These are phyloP conservation scores for Candida odintsovae DNA, from an alignment of 805 yeast species.

Conservation along the genomic window DNA sequence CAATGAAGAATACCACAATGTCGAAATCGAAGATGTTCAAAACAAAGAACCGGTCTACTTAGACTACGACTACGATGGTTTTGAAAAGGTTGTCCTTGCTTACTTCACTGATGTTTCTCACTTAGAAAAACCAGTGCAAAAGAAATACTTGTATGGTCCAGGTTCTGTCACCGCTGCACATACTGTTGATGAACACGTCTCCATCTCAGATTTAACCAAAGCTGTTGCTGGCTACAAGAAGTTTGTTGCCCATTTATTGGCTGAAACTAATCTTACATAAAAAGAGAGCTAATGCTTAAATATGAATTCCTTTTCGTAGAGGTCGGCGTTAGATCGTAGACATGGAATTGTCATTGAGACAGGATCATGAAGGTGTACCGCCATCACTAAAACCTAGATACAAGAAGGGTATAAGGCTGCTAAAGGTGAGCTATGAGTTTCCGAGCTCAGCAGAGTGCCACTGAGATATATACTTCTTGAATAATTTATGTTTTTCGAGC, in stretches of 20 bases:
- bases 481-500: too few relatives aligned
- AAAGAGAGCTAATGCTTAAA: not conserved
- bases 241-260: conserved; percentile 13
- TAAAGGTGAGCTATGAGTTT: too few relatives aligned
- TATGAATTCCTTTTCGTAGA: not conserved
- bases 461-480: too few relatives aligned
- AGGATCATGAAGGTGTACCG: too few relatives aligned
- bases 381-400: too few relatives aligned
- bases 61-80: conserved; percentile 61
- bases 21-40: conserved; percentile 16
- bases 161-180: conserved; percentile 61
- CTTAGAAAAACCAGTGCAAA: conserved; percentile 23
- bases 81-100: conserved; percentile 44
- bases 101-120: conserved; percentile 52
- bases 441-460: too few relatives aligned
- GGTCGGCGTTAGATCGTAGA: not conserved
- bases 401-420: too few relatives aligned
- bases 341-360: too few relatives aligned
- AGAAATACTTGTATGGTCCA: conserved; percentile 57
- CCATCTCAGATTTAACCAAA: conserved; percentile 37
- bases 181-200: conserved; percentile 48
- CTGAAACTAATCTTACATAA: not conserved
- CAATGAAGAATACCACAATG: conserved; percentile 18
- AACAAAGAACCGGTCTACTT: conserved; percentile 30
- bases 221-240: conserved; percentile 50